Evolutionary conservation across 768 basidiomycete species (phyloP).

Genomic region (Russula foetens): DNA sequence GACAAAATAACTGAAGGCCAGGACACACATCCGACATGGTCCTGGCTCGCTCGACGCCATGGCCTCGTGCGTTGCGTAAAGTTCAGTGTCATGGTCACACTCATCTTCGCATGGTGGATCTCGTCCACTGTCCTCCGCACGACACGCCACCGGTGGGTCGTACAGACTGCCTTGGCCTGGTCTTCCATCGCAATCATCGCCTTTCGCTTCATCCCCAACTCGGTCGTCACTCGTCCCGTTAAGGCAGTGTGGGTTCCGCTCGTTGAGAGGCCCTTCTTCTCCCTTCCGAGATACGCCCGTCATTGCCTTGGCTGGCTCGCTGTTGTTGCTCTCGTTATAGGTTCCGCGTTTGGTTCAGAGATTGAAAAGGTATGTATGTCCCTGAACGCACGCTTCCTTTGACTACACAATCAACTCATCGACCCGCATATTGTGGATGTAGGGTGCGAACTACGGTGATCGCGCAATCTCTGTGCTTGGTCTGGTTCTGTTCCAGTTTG

Average conservation of each 20-base stretch:
- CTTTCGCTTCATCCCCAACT: slow-evolving; percentile 74
- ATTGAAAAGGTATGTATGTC: slow-evolving; percentile 39
- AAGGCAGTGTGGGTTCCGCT: slow-evolving; percentile 59
- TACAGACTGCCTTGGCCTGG: slow-evolving; percentile 79
- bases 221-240: slow-evolving; percentile 63
- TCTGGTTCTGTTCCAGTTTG: slow-evolving; percentile 67
- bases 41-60: slow-evolving; percentile 17
- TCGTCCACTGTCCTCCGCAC: slow-evolving; percentile 57
- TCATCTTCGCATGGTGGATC: slow-evolving; percentile 85
- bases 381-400: not conserved
- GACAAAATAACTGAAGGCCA: not conserved
- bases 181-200: slow-evolving; percentile 71
- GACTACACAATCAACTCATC: not conserved
- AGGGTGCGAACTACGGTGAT: slow-evolving; percentile 62
- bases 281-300: slow-evolving; percentile 40
- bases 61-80: slow-evolving; percentile 28
- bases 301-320: slow-evolving; percentile 67
- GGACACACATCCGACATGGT: not conserved
- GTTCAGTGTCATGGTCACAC: slow-evolving; percentile 42
- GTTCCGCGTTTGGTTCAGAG: slow-evolving; percentile 79
- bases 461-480: slow-evolving; percentile 78
- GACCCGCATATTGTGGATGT: not conserved
- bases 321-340: slow-evolving; percentile 70
- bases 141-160: slow-evolving; percentile 77
- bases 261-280: slow-evolving; percentile 62